Conservation (phyloP, 805 yeast species). For the Ogataea haglerorum region DNA sequence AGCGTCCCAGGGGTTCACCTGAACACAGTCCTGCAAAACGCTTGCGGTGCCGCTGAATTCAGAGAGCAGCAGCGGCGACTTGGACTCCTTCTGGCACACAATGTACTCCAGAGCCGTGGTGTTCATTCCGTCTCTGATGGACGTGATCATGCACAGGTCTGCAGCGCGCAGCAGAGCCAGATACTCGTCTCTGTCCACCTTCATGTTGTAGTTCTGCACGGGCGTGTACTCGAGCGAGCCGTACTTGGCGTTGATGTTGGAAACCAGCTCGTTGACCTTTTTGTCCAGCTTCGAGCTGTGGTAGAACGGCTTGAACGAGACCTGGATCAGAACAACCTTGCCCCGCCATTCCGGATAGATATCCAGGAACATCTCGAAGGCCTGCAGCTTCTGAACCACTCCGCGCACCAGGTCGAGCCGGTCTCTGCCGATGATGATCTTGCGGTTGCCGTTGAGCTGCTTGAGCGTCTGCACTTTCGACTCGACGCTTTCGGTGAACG, state of each 20-base stretch:
- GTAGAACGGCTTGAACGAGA: conserved; percentile 72
- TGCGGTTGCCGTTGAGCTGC: conserved; percentile 58
- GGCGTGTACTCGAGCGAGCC: conserved; percentile 84
- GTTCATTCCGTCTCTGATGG: conserved; percentile 94
- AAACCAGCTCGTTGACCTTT: conserved; percentile 77
- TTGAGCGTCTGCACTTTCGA: conserved; percentile 63
- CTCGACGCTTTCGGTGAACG: conserved; percentile 49
- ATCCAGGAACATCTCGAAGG: conserved; percentile 81
- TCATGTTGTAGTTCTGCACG: conserved; percentile 87
- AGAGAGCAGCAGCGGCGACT: conserved; percentile 77
- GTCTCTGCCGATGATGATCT: conserved; percentile 91
- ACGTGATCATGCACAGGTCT: conserved; percentile 83
- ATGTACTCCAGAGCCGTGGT: conserved; percentile 93
- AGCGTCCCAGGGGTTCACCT: conserved; percentile 96
- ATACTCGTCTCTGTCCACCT: conserved; percentile 85
- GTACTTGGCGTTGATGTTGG: conserved; percentile 77
- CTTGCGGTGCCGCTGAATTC: conserved; percentile 91
- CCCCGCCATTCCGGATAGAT: conserved; percentile 89
- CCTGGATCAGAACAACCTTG: conserved; percentile 85
- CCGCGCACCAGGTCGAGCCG: conserved; percentile 90
- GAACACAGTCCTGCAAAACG: conserved; percentile 65
- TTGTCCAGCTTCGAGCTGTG: conserved; percentile 67
- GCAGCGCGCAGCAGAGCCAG: conserved; percentile 85
- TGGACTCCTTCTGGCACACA: conserved; percentile 72
- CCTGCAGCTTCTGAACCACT: conserved; percentile 87